Percentiles rank a stretch among this genome's conserved stretches.
These are phyloP conservation scores for Jaenimonas drosophilae DNA, from an alignment of 208 protist genomes.

Conservation along the genomic window DNA sequence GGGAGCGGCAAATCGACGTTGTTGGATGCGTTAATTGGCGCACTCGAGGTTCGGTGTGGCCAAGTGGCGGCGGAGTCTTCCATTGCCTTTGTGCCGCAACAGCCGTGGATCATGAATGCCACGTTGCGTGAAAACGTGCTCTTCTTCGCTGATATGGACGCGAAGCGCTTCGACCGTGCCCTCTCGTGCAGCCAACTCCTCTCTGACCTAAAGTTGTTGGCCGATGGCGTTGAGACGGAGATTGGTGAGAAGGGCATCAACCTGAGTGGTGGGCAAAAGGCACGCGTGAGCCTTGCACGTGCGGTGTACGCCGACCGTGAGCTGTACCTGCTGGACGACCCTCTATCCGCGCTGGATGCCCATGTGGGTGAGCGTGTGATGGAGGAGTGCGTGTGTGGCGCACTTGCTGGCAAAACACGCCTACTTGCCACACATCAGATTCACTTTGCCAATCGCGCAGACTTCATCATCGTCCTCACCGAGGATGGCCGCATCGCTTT, in stretches of 20 bases:
- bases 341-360: constrained; percentile 89
- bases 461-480: constrained; percentile 83
- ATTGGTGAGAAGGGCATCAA: constrained; percentile 86
- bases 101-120: constrained; percentile 90
- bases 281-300: constrained; percentile 75
- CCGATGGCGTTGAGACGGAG: constrained; percentile 80
- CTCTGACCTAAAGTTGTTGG: constrained; percentile 72
- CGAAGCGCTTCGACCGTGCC: constrained; percentile 22
- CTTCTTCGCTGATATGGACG: constrained; percentile 69
- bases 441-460: constrained; percentile 72
- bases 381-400: constrained; percentile 31
- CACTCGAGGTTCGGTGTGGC: constrained; percentile 26
- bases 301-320: constrained; percentile 81
- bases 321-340: constrained; percentile 89
- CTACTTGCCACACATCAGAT: constrained; percentile 93
- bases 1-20: constrained; percentile 76
- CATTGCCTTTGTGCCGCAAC: constrained; percentile 88
- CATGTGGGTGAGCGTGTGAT: constrained; percentile 57
- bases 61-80: constrained; percentile 11
- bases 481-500: constrained; percentile 43
- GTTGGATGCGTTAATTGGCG: constrained; percentile 26
- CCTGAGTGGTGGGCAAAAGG: constrained; percentile 86
- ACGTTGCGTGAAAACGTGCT: constrained; percentile 89
- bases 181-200: constrained; percentile 64
- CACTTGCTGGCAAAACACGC: constrained; percentile 66